Conservation (phyloP, 306 rosid species). For the Prunus mira region DNA sequence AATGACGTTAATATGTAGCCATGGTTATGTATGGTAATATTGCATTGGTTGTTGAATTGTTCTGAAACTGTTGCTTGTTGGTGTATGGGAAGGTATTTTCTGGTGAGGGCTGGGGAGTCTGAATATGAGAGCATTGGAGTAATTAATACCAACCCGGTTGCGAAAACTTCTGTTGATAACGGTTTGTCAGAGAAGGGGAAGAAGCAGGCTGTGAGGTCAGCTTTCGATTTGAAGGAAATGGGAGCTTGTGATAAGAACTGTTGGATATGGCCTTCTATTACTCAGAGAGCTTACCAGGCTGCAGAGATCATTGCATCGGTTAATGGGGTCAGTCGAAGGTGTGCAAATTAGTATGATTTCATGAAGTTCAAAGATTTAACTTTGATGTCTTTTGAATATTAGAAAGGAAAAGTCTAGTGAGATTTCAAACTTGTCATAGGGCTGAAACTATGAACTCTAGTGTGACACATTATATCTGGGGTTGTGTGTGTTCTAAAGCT, state of each 20-base stretch:
- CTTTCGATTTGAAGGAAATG: slow-evolving; percentile 73
- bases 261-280: slow-evolving; percentile 98
- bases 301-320: slow-evolving; percentile 89
- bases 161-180: slow-evolving; percentile 80
- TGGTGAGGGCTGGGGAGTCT: slow-evolving; percentile 93
- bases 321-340: slow-evolving; percentile 79
- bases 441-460: background rate
- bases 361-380: too few species aligned
- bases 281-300: slow-evolving; percentile 93
- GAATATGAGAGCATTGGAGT: slow-evolving; percentile 80
- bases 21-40: too few species aligned
- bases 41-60: background rate
- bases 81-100: slow-evolving; percentile 59
- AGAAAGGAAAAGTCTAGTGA: too few species aligned
- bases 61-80: background rate
- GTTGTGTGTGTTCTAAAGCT: too few species aligned
- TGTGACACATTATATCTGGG: background rate
- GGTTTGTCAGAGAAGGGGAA: slow-evolving; percentile 82
- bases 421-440: background rate
- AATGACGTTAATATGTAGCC: background rate
- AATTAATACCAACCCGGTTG: slow-evolving; percentile 82
- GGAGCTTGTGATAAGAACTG: slow-evolving; percentile 82
- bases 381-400: too few species aligned
- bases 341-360: background rate
- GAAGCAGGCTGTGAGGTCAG: slow-evolving; percentile 60